Conservation (phyloP, 2,329 filamentous ascomycete genomes). For the Leptographium lundbergii region DNA sequence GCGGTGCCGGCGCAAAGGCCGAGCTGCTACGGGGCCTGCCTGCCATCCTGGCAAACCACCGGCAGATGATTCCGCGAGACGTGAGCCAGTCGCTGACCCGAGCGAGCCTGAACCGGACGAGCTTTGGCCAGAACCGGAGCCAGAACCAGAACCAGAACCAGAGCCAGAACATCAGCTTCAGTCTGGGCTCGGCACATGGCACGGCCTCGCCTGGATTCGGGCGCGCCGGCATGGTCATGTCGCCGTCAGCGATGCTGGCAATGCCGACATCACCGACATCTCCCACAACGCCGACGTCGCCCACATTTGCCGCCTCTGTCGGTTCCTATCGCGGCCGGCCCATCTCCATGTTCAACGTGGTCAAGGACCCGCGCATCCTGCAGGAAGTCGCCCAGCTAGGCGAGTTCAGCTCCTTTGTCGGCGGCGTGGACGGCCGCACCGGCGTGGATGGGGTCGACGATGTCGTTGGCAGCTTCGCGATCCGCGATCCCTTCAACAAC, state of each 20-base stretch:
- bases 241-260: neutral
- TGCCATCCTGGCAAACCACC: neutral
- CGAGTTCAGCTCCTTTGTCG: conserved; percentile 26
- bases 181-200: neutral
- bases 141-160: neutral
- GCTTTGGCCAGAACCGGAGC: neutral
- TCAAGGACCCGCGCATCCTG: conserved; percentile 24
- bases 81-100: neutral
- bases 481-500: neutral
- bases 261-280: neutral
- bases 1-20: neutral
- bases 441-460: conserved; percentile 15
- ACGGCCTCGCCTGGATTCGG: neutral
- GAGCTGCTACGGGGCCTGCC: neutral
- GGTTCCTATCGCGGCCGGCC: conserved; percentile 28
- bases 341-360: conserved; percentile 22
- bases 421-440: conserved; percentile 23
- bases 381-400: conserved; percentile 25
- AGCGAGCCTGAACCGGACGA: neutral
- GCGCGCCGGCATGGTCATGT: neutral
- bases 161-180: neutral
- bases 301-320: conserved; percentile 16
- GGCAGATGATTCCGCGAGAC: neutral
- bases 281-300: conserved; percentile 1
- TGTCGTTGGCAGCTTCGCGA: neutral